A percentile compares a stretch with the other conserved stretches of the same genome.
These are phyloP conservation scores for Colletotrichum endophyticum DNA, from an alignment of 2,329 filamentous ascomycete species.

Conservation along the genomic window DNA sequence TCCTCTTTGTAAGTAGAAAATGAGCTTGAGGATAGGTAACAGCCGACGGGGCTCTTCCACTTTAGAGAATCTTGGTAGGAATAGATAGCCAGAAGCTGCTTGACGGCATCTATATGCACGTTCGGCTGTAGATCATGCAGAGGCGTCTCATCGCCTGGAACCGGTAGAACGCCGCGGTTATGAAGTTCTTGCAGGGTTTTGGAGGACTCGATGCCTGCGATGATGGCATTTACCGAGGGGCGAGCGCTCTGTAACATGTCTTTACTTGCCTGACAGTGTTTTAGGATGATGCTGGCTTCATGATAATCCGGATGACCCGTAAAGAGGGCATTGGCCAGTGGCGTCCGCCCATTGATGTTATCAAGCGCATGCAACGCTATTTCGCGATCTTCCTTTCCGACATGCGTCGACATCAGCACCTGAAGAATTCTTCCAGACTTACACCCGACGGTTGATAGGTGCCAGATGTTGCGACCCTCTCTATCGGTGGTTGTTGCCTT, in stretches of 20 bases:
- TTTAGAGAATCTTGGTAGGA: neutral
- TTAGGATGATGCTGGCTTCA: neutral
- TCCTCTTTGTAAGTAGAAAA: neutral
- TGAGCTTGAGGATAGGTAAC: neutral
- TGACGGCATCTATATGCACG: neutral
- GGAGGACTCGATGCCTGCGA: neutral
- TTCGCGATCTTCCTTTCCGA: neutral
- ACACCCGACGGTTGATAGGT: neutral
- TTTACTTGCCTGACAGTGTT: neutral
- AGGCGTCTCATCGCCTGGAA: neutral
- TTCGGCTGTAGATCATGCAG: neutral
- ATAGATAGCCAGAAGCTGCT: neutral
- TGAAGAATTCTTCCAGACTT: neutral
- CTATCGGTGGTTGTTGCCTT: neutral
- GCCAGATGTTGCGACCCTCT: neutral
- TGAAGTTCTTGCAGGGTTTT: neutral
- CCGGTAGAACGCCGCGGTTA: neutral
- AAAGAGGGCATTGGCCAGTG: neutral
- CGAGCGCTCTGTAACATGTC: neutral
- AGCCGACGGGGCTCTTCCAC: neutral
- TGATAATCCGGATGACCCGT: neutral
- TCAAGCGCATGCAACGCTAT: neutral
- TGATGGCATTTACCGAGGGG: neutral
- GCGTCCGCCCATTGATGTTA: neutral
- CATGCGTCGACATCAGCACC: neutral